Percentiles rank a stretch among this genome's conserved stretches.
phyloP scores from a whole-genome alignment of 768 basidiomycete genomes.

The Tricholoma saponaceum region DNA sequence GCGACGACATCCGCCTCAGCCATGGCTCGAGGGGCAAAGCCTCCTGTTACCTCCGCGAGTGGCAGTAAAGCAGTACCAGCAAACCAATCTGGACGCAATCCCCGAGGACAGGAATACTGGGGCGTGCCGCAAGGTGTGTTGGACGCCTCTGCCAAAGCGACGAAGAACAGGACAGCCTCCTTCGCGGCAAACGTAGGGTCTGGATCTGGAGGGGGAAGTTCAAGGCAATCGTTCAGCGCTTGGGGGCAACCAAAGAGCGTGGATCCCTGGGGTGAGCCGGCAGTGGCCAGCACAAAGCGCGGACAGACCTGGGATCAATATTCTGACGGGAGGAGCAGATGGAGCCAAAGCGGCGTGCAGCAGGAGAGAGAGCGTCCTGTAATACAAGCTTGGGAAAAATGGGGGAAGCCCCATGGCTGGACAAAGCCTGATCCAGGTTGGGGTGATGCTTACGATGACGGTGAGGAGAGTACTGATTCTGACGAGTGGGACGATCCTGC shows the following conservation, averaged over 20 bases:
- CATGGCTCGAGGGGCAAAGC: slow-evolving; percentile 14
- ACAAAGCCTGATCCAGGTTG: slow-evolving; percentile 3
- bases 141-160: neutral
- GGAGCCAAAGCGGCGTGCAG: neutral
- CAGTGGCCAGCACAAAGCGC: neutral
- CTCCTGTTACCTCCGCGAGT: neutral
- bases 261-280: slow-evolving; percentile 19
- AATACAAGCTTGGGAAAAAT: slow-evolving; percentile 15
- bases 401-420: slow-evolving; percentile 11
- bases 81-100: neutral
- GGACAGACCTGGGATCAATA: neutral
- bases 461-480: slow-evolving; percentile 13
- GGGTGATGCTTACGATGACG: slow-evolving; percentile 4
- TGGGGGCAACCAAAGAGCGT: slow-evolving; percentile 19
- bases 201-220: slow-evolving; percentile 1
- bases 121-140: neutral
- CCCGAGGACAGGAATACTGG: neutral
- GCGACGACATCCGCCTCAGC: slow-evolving; percentile 11
- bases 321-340: neutral
- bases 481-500: slow-evolving; percentile 11
- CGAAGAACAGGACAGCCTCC: slow-evolving; percentile 8
- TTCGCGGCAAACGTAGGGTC: slow-evolving; percentile 4
- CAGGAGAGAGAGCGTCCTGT: neutral
- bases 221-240: slow-evolving; percentile 8
- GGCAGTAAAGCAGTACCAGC: neutral